Base-by-base conservation (phyloP, 768 basidiomycete species). In the Fomitopsis serialis region DNA sequence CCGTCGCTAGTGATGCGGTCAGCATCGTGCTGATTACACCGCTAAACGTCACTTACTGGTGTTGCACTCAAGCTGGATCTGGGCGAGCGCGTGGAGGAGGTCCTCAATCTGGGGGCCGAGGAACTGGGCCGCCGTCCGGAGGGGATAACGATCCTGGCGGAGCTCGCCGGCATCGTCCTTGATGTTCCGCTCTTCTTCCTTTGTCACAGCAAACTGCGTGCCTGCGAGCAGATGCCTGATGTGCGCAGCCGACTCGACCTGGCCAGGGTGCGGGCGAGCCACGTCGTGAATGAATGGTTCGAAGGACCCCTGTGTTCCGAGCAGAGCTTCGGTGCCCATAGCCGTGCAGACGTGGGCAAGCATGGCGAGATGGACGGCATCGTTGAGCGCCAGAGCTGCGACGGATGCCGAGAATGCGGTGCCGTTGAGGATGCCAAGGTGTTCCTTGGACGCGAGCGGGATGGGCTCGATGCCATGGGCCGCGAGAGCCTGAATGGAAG, bases 81-180 rank as follows among this genome's bases (percentile, higher is more conserved):
- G 79, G 32, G 78, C 77, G 50, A 82, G 69, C 2, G 92, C 78
- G 12, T 77, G 71, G 3, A 89, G 72, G 45, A 94, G 75, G 59
- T 92, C 89, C 66, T 92, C 89, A 24, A 92, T 74, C 62, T 91
- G 88, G 11, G 92, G 92, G 11, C 92, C 92, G 45, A 94, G 72
- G 73, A 89, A 94, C 68, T 94, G 91, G 2, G 89, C 84, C 0
- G 88, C 76, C 0, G 88, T 90, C 45, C 88, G 78, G 32, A 89
- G 72, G 13, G 85, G 74, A 65, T 87, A 87, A 2, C 92, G 80
- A 64, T 94, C 92, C 68, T 94, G 92, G 43, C 87, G 79, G 23
- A 94, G 78, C 42, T 78, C 69, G 22, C 89, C 89, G 24, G 77
- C 76, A 46, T 94, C 92, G 47, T 89, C 78, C 42, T 80, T 76